Conservation (phyloP, 495 filamentous ascomycete genomes). For the Peziza echinospora region DNA sequence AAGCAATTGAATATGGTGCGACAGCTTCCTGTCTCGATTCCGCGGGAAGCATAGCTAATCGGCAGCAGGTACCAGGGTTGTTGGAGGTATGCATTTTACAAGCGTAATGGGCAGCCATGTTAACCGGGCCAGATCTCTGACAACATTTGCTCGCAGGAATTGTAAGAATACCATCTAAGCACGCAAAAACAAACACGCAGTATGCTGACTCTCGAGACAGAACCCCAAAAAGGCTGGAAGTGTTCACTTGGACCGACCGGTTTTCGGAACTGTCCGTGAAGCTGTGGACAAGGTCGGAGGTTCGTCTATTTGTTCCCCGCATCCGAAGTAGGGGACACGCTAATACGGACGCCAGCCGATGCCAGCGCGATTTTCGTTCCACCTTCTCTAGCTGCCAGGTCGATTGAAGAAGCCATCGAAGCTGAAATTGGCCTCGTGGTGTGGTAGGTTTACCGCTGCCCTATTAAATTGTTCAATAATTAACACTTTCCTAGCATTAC, state of each 20-base stretch:
- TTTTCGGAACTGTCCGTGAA: conserved; percentile 75
- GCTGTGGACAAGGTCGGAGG: conserved; percentile 71
- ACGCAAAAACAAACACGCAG: background rate
- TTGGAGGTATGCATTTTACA: conserved; percentile 41
- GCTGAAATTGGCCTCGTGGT: conserved; percentile 87
- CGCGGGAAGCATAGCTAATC: conserved; percentile 20
- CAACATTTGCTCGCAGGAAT: background rate
- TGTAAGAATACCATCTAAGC: background rate
- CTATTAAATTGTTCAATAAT: conserved; percentile 7
- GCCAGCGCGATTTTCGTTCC: conserved; percentile 96
- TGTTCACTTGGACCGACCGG: conserved; percentile 72
- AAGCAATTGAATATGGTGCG: conserved; percentile 94
- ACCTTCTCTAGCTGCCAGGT: conserved; percentile 70
- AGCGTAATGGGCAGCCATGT: background rate
- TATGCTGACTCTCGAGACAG: background rate
- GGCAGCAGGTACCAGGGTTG: conserved; percentile 68
- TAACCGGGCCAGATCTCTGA: background rate
- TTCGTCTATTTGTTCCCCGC: conserved; percentile 1
- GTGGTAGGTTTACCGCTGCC: conserved; percentile 32
- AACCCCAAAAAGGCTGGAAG: conserved; percentile 96
- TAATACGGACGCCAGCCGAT: conserved; percentile 27
- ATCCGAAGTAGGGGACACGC: background rate
- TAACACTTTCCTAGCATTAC: conserved; percentile 44
- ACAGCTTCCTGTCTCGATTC: conserved; percentile 8
- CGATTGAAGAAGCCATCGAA: conserved; percentile 89